phyloP scores from a whole-genome alignment of 75 land plant genomes.

The Pseudotsuga menziesii region DNA sequence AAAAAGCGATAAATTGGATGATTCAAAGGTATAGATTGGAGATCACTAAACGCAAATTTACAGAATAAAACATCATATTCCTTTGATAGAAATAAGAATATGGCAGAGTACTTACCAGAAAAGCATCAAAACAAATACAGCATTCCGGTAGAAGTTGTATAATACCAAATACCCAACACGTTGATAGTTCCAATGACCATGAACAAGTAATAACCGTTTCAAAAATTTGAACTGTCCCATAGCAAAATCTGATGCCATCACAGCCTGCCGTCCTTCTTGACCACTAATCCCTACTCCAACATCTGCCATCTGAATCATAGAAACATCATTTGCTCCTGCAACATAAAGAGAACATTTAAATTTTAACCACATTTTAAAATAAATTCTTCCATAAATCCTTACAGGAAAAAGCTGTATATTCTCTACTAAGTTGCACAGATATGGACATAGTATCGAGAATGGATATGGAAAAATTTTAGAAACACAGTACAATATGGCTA shows the following conservation, averaged over 20 bases:
- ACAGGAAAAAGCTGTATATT: background rate
- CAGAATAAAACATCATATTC: background rate
- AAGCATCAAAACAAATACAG: conserved; percentile 60
- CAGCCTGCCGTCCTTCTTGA: conserved; percentile 97
- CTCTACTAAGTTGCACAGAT: background rate
- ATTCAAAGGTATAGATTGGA: background rate
- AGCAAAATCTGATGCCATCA: conserved; percentile 98
- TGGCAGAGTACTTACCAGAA: conserved; percentile 38
- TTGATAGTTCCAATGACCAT: conserved; percentile 91
- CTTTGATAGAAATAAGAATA: background rate
- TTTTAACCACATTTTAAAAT: background rate
- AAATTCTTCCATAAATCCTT: background rate
- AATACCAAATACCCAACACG: conserved; percentile 61
- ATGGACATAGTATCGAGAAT: background rate
- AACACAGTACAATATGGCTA: background rate
- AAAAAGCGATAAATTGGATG: background rate
- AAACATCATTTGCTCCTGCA: conserved; percentile 97
- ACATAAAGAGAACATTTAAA: background rate
- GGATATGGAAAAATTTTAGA: background rate
- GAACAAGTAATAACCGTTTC: conserved; percentile 76
- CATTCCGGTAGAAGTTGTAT: conserved; percentile 70
- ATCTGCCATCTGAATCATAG: conserved; percentile 99
- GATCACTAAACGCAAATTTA: background rate
- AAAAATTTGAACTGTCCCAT: conserved; percentile 95
- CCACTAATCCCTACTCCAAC: conserved; percentile 98